Base-by-base conservation (phyloP, 2,329 filamentous ascomycete species). In the Penicillium sp. region DNA sequence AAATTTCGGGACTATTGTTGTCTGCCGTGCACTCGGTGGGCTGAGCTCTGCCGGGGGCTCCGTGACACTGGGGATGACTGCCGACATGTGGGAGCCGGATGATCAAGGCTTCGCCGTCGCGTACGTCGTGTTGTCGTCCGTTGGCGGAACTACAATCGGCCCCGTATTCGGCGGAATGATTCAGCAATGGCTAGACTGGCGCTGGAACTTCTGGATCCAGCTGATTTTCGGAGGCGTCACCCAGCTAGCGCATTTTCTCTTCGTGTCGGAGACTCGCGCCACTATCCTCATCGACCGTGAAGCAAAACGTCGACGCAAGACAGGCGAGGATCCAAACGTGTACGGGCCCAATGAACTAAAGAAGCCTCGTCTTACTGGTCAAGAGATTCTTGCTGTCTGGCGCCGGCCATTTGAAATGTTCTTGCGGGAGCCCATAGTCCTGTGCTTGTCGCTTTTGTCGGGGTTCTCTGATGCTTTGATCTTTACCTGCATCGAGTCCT, bases 381-480 rank as follows among this genome's bases (percentile, higher is more conserved):
- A 48, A 8, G 55, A 58, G 39, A 42, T 50, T 5, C 40, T 48
- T 10, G 47, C 58, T 34, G 79, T 77, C 4, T 81, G 77, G 77
- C 50, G 69, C 13, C 78, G 82, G 1, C 83, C 84, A 1, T 87
- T 86, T 65, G 74, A 75, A 57, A 84, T 87, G 79, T 82, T 87
- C 55, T 45, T 84, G 18, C 83, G 77, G 1, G 84, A 87, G 66
- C 83, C 84, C 4, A 87, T 87, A 36, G 83, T 87, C 7, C 67
- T 83, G 8, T 77, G 75, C 13, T 67, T 87, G 8, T 86, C 83
- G 1, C 74, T 86, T 0, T 77, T 87, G 4, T 81, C 77, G 6
- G 83, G 83, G 18, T 87, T 87, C 70, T 79, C 76, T 14, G 84
- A 87, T 45, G 81, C 82, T 9, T 75, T 87, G 18, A 79, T 82